Evolutionary conservation across 495 filamentous ascomycete genomes (phyloP), one percentile per base, ranked within the genome.

Genomic region (Neurospora sp.): DNA sequence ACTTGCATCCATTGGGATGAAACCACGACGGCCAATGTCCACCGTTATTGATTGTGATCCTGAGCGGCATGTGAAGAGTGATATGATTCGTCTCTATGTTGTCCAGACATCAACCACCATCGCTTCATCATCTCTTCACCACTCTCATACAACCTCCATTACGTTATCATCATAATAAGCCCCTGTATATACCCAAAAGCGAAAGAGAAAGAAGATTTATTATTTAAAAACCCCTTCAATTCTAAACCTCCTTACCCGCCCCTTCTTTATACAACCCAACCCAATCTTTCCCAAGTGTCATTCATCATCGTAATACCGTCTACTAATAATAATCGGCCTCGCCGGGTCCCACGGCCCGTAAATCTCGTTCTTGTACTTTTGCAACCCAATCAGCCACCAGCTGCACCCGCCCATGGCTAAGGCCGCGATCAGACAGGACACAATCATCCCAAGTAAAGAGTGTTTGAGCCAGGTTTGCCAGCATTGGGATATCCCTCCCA

Each of bases 351-450:
- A 99, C 4, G 96, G 96, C 40, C 96, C 96, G 77, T 93, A 93
- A 72, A 99, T 98, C 80, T 98, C 96, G 82, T 98, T 98, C 87
- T 99, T 99, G 81, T 98, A 99, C 84, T 95, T 94, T 82, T 99
- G 96, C 80, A 99, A 81, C 68, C 93, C 92, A 78, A 99, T 98
- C 72, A 99, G 83, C 96, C 96, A 98, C 95, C 94, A 98, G 76
- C 92, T 95, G 79, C 94, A 98, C 53, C 93, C 91, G 3, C 95
- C 96, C 93, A 98, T 97, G 2, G 88, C 90, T 40, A 97, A 75
- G 1, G 82, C 78, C 3, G 88, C 87, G 3, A 90, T 92, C 41
- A 91, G 76, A 68, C 92, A 80, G 31, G 88, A 87, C 6, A 94
- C 92, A 6, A 97, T 79, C 45, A 97, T 85, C 12, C 90, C 90